phyloP scores from a whole-genome alignment of 2,329 filamentous ascomycete species.

The Colletotrichum caudatum region DNA sequence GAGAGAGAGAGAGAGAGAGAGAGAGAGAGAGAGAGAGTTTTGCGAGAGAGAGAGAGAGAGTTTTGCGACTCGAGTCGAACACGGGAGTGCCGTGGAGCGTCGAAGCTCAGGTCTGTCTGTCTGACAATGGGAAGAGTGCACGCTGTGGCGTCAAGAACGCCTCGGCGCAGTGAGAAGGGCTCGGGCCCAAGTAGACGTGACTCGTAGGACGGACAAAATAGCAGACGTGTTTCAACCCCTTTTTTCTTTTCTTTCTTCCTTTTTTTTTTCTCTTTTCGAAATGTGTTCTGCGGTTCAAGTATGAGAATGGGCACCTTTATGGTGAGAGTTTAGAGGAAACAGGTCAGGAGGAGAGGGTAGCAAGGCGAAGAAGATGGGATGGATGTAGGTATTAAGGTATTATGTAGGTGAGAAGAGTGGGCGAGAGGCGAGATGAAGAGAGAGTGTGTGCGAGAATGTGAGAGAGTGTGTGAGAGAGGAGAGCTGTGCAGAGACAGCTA shows the following conservation, averaged over 20 bases:
- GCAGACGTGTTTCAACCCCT: conserved; percentile 41
- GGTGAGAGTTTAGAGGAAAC: conserved; percentile 25
- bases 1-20: too few relatives aligned
- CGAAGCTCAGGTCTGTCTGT: conserved; percentile 31
- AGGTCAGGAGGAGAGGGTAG: conserved; percentile 24
- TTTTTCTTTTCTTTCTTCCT: conserved; percentile 18
- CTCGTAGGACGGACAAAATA: conserved; percentile 44
- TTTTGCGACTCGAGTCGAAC: conserved; percentile 36
- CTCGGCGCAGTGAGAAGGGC: conserved; percentile 41
- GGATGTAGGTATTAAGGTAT: conserved; percentile 39
- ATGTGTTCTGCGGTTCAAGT: conserved; percentile 18
- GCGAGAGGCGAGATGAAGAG: not conserved
- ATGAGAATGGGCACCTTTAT: not conserved
- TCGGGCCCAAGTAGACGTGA: conserved; percentile 40
- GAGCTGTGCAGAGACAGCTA: too few relatives aligned
- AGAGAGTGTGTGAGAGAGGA: too few relatives aligned
- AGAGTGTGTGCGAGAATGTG: too few relatives aligned
- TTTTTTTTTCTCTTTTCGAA: conserved; percentile 22
- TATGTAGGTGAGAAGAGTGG: conserved; percentile 36
- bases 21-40: not conserved
- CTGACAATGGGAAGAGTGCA: conserved; percentile 29
- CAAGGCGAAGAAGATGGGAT: conserved; percentile 34
- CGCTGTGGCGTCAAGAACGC: conserved; percentile 44
- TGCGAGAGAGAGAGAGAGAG: conserved; percentile 17
- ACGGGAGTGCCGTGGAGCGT: conserved; percentile 33